These are phyloP conservation scores for Balansia obtecta DNA, from an alignment of 2,329 filamentous ascomycete genomes.

Conservation along the genomic window DNA sequence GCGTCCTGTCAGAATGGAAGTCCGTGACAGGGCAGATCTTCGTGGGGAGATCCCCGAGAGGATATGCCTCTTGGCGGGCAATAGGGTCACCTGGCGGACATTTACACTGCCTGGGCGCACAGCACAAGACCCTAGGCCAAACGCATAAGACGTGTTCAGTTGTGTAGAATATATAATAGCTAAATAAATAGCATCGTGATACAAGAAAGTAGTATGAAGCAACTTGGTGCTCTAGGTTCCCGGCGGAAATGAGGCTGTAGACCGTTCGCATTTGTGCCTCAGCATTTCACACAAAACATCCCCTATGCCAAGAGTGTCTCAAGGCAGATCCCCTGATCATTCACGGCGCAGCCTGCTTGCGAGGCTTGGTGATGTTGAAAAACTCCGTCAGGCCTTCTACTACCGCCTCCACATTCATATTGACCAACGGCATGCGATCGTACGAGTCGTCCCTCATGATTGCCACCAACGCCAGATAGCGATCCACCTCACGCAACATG, in stretches of 20 bases:
- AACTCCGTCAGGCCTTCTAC: conserved; percentile 70
- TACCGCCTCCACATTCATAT: conserved; percentile 76
- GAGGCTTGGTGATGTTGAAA: conserved; percentile 58
- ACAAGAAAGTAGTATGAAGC: not conserved
- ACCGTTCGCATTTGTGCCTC: not conserved
- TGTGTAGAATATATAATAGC: not conserved
- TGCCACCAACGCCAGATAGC: conserved; percentile 69
- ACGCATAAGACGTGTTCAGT: not conserved
- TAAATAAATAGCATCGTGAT: not conserved
- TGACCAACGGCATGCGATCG: conserved; percentile 72
- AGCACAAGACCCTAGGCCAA: not conserved
- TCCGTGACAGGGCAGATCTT: conserved; percentile 29
- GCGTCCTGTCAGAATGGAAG: conserved; percentile 37
- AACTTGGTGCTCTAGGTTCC: not conserved
- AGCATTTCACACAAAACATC: not conserved
- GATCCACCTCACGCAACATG: conserved; percentile 56
- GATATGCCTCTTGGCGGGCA: conserved; percentile 37
- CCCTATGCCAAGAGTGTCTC: not conserved
- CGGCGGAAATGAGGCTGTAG: too few species aligned
- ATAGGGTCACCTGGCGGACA: conserved; percentile 33
- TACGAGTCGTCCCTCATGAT: conserved; percentile 80
- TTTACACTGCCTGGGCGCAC: conserved; percentile 26
- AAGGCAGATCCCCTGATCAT: not conserved
- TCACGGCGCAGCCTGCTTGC: conserved; percentile 16
- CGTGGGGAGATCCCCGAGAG: conserved; percentile 36